Evolutionary conservation across 148 eudicot genomes (phyloP), one percentile per base, ranked within the genome.

Genomic region (Vaccinium macrocarpon): DNA sequence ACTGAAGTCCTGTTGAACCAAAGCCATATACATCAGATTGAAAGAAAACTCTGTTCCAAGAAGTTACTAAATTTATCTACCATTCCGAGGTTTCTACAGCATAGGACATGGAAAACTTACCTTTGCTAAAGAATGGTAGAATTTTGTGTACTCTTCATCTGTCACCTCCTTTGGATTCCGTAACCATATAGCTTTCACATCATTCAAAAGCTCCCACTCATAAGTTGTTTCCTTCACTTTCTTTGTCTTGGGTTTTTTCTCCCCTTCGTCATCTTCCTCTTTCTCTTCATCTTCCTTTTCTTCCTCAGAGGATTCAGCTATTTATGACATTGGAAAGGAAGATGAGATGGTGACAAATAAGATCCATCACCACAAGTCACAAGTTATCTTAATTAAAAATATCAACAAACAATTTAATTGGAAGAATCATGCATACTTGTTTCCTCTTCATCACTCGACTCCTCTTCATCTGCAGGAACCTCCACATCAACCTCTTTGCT

Each of bases 171-270:
- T 93, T 75, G 99, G 99, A 87, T 81, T 97, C 75, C 99, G 87
- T 78, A 97, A 82, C 99, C 99, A 97, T 85, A 97, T 95, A 32
- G 99, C 99, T 88, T 95, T 97, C 82, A 95, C 92, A 83, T 97
- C 97, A 91, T 97, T 97, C 89, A 97, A 84, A 88, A 93, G 97
- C 88, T 97, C 99, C 99, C 99, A 97, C 72, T 95, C 99, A 59
- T 85, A 85, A 62, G 94, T 92, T 83, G 96, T 95, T 90, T 97
- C 98, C 86, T 91, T 97, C 51, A 93, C 85, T 68, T 86, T 95
- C 87, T 97, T 97, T 25, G 99, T 97, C 87, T 95, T 97, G 52
- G 96, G 93, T 83, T 97, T 96, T 81, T 96, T 91, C 90, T 96
- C 99, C 14, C 87, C 93, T 85, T 93, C 97, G 70, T 91, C 95